Evolutionary conservation across 108 stramenopile genomes (phyloP).

Genomic region (Stephanodiscus triporus): DNA sequence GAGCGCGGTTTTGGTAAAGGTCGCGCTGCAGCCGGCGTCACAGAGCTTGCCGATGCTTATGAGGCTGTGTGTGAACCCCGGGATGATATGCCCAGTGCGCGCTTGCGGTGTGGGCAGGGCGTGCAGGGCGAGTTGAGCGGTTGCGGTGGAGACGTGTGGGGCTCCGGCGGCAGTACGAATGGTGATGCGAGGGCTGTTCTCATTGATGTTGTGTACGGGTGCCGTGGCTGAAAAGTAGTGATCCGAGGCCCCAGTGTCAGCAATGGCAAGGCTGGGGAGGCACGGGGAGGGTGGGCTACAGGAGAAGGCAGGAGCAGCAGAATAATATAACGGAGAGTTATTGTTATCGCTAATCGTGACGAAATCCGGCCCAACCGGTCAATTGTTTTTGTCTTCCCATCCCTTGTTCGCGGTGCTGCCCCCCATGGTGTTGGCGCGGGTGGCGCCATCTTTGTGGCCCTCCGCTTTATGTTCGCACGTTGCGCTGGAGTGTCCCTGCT

Average conservation of each 20-base stretch:
- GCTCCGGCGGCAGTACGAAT: not conserved
- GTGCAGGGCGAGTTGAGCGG: not conserved
- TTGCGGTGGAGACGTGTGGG: not conserved
- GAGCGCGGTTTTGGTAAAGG: not conserved
- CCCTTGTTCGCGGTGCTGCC: constrained; percentile 11
- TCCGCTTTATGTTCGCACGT: not conserved
- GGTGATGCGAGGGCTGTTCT: too few relatives aligned
- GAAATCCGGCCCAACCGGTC: not conserved
- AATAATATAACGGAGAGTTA: not conserved
- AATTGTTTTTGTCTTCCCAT: not conserved
- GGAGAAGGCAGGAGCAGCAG: not conserved
- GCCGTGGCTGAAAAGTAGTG: not conserved
- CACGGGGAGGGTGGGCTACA: not conserved
- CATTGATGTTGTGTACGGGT: not conserved
- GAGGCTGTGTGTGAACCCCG: not conserved
- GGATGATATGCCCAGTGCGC: not conserved
- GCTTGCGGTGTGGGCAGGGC: not conserved
- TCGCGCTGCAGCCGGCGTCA: not conserved
- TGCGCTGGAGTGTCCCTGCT: not conserved
- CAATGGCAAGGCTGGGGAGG: too few relatives aligned
- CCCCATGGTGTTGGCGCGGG: not conserved
- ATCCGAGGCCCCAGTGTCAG: too few relatives aligned
- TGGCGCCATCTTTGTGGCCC: constrained; percentile 1
- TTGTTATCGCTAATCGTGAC: not conserved
- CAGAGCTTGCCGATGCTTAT: not conserved